phyloP scores from a whole-genome alignment of 208 protist species.

The Trypanosoma melophagium region DNA sequence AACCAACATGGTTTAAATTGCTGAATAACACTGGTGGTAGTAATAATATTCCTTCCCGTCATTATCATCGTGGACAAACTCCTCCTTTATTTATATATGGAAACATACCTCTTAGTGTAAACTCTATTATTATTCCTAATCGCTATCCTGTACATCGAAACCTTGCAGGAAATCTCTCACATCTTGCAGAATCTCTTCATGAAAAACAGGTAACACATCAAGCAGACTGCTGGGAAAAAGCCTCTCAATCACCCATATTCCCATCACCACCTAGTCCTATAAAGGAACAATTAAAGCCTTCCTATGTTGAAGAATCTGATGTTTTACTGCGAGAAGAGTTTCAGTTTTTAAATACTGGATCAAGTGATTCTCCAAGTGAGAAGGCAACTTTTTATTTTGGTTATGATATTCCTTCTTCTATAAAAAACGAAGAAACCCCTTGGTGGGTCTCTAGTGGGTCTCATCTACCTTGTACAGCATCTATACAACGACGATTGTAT shows the following conservation, averaged over 20 bases:
- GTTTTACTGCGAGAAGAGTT: background rate
- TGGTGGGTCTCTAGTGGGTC: conserved; percentile 16
- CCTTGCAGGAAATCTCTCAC: conserved; percentile 1
- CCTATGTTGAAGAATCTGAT: background rate
- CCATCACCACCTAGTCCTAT: background rate
- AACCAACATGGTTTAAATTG: too few species aligned
- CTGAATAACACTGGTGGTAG: background rate
- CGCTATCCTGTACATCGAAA: conserved; percentile 6
- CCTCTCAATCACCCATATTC: conserved; percentile 4
- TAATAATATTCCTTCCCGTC: too few species aligned
- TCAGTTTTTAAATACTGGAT: background rate
- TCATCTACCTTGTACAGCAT: conserved; percentile 27
- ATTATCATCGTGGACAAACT: background rate
- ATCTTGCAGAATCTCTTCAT: background rate
- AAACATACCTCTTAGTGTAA: background rate
- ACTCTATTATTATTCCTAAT: conserved; percentile 10
- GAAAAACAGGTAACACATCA: conserved; percentile 5
- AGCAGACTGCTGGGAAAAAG: conserved; percentile 6
- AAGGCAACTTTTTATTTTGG: conserved; percentile 6
- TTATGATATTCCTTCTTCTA: conserved; percentile 6
- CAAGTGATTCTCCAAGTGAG: background rate
- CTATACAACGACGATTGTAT: conserved; percentile 23
- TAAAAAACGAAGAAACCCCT: background rate
- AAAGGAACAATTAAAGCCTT: background rate
- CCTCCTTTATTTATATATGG: conserved; percentile 3